phyloP scores from a whole-genome alignment of 2,329 filamentous ascomycete species.

The Scedosporium boydii region DNA sequence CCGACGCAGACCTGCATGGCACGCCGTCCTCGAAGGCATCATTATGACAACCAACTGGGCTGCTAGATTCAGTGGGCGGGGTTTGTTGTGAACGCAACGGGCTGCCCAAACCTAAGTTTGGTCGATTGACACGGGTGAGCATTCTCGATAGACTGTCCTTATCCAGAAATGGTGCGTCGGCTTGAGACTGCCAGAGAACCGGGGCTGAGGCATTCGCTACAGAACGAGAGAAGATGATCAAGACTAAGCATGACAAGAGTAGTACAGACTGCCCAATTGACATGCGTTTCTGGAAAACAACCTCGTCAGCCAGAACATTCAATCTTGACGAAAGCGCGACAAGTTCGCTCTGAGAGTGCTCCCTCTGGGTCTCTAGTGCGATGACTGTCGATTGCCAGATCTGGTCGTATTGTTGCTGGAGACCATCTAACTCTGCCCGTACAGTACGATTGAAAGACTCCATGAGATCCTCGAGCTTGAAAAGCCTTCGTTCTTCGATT shows the following conservation, averaged over 20 bases:
- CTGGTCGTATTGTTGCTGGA: slow-evolving; percentile 84
- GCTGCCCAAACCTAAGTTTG: not conserved
- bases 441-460: slow-evolving; percentile 82
- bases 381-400: slow-evolving; percentile 94
- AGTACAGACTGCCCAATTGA: slow-evolving; percentile 85
- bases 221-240: slow-evolving; percentile 68
- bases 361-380: slow-evolving; percentile 79
- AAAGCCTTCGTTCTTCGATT: slow-evolving; percentile 81
- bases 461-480: slow-evolving; percentile 75
- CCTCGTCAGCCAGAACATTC: slow-evolving; percentile 85
- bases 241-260: slow-evolving; percentile 72
- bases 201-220: not conserved
- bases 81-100: too few relatives aligned
- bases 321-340: slow-evolving; percentile 72
- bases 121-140: not conserved
- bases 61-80: too few relatives aligned
- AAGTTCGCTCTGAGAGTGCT: slow-evolving; percentile 75
- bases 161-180: not conserved
- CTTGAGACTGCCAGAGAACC: not conserved
- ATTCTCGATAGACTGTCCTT: not conserved
- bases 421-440: slow-evolving; percentile 65
- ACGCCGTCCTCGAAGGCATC: too few relatives aligned
- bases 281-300: slow-evolving; percentile 81
- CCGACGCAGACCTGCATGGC: too few relatives aligned
- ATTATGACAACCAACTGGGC: too few relatives aligned